Conservation (phyloP, 2,329 filamentous ascomycete genomes). For the Cercospora berteroae region DNA sequence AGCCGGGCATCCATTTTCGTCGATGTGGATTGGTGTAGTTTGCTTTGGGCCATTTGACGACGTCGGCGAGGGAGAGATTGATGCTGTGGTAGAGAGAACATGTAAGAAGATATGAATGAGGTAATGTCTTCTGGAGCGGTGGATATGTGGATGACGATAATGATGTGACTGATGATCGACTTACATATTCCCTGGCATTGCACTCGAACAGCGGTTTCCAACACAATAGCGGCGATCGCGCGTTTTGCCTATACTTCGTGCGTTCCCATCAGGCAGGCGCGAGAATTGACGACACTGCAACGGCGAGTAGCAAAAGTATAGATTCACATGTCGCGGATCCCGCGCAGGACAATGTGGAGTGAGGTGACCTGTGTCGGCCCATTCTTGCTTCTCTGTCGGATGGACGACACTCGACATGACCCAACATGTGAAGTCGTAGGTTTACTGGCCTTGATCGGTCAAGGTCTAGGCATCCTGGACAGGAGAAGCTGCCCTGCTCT, state of each 20-base stretch:
- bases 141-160: neutral
- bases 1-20: slow-evolving; percentile 36
- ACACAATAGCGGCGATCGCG: neutral
- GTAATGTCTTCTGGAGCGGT: neutral
- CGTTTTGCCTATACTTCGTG: neutral
- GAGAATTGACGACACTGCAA: neutral
- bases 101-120: neutral
- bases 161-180: neutral
- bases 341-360: neutral
- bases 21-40: slow-evolving; percentile 32
- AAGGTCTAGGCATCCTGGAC: neutral
- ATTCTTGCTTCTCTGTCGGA: neutral
- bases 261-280: neutral
- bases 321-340: neutral
- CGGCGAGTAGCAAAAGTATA: neutral
- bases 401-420: neutral
- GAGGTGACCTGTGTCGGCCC: neutral
- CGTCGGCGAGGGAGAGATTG: slow-evolving; percentile 9
- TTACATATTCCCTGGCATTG: slow-evolving; percentile 15
- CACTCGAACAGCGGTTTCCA: neutral
- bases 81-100: neutral
- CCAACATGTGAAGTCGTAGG: neutral
- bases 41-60: slow-evolving; percentile 19
- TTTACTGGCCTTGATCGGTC: neutral
- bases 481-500: neutral